A percentile compares a stretch with the other conserved stretches of the same genome.
Evolutionary conservation across 352 stramenopile species (phyloP).

Genomic region (Globisporangium takayamanum): DNA sequence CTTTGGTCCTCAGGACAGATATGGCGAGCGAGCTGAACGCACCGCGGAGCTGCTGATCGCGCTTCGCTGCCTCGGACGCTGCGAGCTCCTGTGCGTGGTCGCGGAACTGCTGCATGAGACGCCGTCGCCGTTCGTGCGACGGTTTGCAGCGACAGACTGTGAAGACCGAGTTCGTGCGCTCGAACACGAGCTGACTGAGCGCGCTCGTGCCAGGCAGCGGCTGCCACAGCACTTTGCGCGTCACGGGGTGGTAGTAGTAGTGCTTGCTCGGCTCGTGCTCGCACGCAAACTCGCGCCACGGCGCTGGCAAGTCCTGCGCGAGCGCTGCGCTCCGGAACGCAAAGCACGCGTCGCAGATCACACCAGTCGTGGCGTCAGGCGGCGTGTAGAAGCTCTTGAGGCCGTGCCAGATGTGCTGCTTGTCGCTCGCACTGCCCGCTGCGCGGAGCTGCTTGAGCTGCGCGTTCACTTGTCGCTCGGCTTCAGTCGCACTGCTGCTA

Average conservation of each 20-base stretch:
- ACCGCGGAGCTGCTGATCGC: too few relatives aligned
- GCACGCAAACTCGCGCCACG: constrained; percentile 45
- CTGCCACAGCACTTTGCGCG: constrained; percentile 34
- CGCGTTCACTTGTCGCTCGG: background rate
- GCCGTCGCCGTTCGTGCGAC: constrained; percentile 32
- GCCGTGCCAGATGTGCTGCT: constrained; percentile 15
- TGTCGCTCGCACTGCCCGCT: constrained; percentile 2
- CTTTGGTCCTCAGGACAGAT: too few relatives aligned
- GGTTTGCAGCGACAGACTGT: constrained; percentile 59
- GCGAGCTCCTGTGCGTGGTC: too few relatives aligned
- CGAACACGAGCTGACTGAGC: constrained; percentile 44
- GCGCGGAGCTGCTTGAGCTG: background rate
- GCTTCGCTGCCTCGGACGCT: too few relatives aligned
- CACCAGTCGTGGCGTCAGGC: constrained; percentile 33
- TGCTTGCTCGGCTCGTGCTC: constrained; percentile 30
- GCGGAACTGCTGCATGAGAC: constrained; percentile 28
- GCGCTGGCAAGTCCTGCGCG: constrained; percentile 25
- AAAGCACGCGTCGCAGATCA: constrained; percentile 44
- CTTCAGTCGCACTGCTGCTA: too few relatives aligned
- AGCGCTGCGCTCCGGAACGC: constrained; percentile 31
- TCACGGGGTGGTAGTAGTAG: constrained; percentile 47
- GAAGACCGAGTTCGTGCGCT: constrained; percentile 46
- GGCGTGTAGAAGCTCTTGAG: constrained; percentile 46
- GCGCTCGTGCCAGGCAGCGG: constrained; percentile 27
- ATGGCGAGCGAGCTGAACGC: too few relatives aligned